These are phyloP conservation scores for Mycena filopes DNA, from an alignment of 768 basidiomycete genomes.

Conservation along the genomic window DNA sequence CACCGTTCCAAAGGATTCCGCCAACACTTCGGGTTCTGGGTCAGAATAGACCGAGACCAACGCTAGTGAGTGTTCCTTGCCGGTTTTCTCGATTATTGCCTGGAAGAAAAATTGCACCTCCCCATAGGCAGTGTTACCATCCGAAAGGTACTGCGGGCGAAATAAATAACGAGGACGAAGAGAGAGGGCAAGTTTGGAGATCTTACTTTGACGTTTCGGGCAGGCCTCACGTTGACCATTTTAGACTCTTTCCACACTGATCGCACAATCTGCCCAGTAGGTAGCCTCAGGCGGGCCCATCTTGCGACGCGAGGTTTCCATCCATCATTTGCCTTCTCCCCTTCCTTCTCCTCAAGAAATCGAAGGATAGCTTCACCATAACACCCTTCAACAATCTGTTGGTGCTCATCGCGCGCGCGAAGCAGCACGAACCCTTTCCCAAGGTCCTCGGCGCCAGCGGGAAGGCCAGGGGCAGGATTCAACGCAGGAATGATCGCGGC, in stretches of 20 bases:
- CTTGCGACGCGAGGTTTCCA: not conserved
- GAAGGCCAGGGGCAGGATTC: not conserved
- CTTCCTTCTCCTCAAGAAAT: not conserved
- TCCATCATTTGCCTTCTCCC: not conserved
- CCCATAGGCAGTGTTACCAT: too few species aligned
- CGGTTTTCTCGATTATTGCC: constrained; percentile 14
- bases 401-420: not conserved
- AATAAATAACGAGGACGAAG: not conserved
- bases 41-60: constrained; percentile 16
- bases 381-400: not conserved
- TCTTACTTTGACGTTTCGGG: constrained; percentile 20
- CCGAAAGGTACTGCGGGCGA: too few species aligned
- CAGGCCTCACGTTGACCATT: not conserved
- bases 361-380: not conserved
- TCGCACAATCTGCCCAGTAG: constrained; percentile 37
- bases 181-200: not conserved
- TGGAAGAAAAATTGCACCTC: too few species aligned
- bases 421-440: not conserved
- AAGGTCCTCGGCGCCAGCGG: not conserved
- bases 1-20: constrained; percentile 22
- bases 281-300: constrained; percentile 36
- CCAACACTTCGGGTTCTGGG: constrained; percentile 19
- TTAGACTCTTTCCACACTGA: constrained; percentile 33
- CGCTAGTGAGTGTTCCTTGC: constrained; percentile 7
- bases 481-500: not conserved